phyloP scores from a whole-genome alignment of 176 grass and related monocot genomes.

The Pontederia paniculata region DNA sequence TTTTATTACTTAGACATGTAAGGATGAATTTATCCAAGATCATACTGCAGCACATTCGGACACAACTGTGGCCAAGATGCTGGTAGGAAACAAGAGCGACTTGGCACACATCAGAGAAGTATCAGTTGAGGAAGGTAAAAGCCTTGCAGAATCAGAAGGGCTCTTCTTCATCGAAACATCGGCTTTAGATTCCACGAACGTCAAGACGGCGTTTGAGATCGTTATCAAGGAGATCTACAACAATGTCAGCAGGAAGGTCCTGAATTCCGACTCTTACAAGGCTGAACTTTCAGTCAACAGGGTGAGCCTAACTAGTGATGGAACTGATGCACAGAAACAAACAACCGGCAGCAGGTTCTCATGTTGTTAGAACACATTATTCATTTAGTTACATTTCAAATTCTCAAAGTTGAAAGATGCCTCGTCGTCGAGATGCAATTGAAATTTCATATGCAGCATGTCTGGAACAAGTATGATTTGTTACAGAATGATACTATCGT shows the following conservation, averaged over 20 bases:
- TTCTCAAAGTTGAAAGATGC: too few relatives aligned
- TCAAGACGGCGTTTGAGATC: slow-evolving; percentile 11
- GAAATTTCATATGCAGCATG: too few relatives aligned
- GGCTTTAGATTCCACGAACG: slow-evolving; percentile 4
- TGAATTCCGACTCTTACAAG: slow-evolving; percentile 13
- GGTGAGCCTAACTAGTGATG: background rate
- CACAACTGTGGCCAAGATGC: slow-evolving; percentile 12
- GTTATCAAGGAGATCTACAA: slow-evolving; percentile 12
- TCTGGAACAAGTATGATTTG: too few relatives aligned
- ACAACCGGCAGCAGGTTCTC: slow-evolving; percentile 4
- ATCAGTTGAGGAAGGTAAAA: slow-evolving; percentile 6
- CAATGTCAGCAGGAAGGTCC: slow-evolving; percentile 16
- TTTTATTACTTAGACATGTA: background rate
- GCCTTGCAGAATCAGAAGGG: slow-evolving; percentile 4
- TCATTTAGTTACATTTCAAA: too few relatives aligned
- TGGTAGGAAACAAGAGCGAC: slow-evolving; percentile 16
- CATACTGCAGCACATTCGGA: slow-evolving; percentile 6
- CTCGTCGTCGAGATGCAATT: too few relatives aligned
- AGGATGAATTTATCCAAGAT: background rate
- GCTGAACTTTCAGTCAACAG: slow-evolving; percentile 8
- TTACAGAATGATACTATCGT: too few relatives aligned
- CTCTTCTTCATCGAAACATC: slow-evolving; percentile 15
- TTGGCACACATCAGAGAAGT: slow-evolving; percentile 8
- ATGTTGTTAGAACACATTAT: slow-evolving; percentile 3
- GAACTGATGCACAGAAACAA: background rate